Evolutionary conservation across 2,329 filamentous ascomycete species (phyloP), one percentile per base, ranked within the genome.

Genomic region (Pleurostoma richardsiae): DNA sequence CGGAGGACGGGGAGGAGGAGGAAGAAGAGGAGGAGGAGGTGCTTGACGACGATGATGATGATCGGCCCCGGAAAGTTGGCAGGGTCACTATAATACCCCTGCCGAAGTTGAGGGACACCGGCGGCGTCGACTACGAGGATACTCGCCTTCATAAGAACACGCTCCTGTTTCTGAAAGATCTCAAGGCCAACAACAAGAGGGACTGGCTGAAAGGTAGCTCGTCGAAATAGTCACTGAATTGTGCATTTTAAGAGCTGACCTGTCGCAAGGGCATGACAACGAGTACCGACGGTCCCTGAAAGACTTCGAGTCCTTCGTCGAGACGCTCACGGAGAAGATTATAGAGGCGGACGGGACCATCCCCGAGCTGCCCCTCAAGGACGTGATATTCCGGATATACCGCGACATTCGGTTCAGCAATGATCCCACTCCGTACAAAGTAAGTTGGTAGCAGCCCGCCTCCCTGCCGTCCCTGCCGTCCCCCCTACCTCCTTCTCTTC

Each of bases 341-440:
- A 78, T 79, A 26, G 81, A 85, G 49, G 74, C 77, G 38, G 91
- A 96, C 61, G 81, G 86, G 46, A 95, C 90, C 1, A 81, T 96
- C 39, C 91, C 91, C 1, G 90, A 96, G 56, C 71, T 96, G 27
- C 91, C 91, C 2, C 73, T 85, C 45, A 94, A 95, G 64, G 90
- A 96, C 60, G 72, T 95, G 55, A 82, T 90, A 42, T 95, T 92
- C 63, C 84, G 90, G 50, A 94, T 96, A 49, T 90, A 95, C 66
- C 77, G 90, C 56, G 90, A 96, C 57, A 78, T 94, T 40, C 82
- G 90, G 46, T 96, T 95, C 68, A 87, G 79, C 58, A 86, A 88
- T 55, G 85, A 95, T 59, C 86, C 80, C 26, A 94, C 89, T 3
- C 90, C 91, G 0, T 96, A 95, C 72, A 95, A 95, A 77, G 87